These are phyloP conservation scores for Sedum album DNA, from an alignment of 164 flowering plant genomes.

Conservation along the genomic window DNA sequence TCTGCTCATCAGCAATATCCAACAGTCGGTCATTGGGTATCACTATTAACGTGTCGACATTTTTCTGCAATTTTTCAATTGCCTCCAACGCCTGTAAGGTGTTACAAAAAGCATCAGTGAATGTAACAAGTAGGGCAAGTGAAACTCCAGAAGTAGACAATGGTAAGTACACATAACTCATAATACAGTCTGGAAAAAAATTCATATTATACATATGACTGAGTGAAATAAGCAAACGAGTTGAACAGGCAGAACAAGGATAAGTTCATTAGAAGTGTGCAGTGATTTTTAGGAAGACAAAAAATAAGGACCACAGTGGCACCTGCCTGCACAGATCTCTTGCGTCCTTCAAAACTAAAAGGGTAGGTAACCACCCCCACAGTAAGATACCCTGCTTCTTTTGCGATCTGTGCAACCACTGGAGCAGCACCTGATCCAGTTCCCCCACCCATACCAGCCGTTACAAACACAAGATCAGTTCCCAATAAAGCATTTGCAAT, in stretches of 20 bases:
- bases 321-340: conserved; percentile 87
- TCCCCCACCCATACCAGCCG: conserved; percentile 99
- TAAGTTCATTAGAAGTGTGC: too few species aligned
- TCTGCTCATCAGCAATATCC: conserved; percentile 89
- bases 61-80: conserved; percentile 84
- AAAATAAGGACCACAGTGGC: conserved; percentile 10
- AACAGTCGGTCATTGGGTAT: conserved; percentile 94
- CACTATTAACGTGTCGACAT: conserved; percentile 93
- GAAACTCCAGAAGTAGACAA: background rate
- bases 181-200: too few species aligned
- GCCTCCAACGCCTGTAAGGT: conserved; percentile 86
- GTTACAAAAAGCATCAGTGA: background rate
- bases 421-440: conserved; percentile 99
- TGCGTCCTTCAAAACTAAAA: conserved; percentile 97
- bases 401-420: conserved; percentile 88
- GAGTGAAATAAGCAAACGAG: background rate
- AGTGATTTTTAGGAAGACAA: background rate
- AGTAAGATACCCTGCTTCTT: conserved; percentile 93
- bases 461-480: conserved; percentile 92
- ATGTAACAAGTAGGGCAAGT: background rate
- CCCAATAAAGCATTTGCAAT: conserved; percentile 83
- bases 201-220: background rate
- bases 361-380: conserved; percentile 99
- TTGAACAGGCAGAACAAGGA: background rate
- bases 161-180: too few species aligned